Evolutionary conservation across 2,329 filamentous ascomycete genomes (phyloP), one percentile per base, ranked within the genome.

Genomic region (Sphaerostilbella broomeana): DNA sequence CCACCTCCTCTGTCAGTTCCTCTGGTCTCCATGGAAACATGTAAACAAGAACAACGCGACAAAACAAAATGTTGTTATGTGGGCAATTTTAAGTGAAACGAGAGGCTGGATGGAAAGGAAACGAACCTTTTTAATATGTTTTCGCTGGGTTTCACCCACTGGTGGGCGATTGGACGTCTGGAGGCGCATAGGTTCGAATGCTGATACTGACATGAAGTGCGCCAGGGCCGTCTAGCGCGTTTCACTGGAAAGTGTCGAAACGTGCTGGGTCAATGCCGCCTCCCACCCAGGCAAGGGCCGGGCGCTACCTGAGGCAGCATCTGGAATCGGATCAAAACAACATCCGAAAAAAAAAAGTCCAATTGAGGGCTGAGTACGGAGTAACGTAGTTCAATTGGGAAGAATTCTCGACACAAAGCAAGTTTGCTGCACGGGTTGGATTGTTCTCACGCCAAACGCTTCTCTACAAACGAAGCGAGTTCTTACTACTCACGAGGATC

Each of bases 121-220:
- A 15, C 12, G 6, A 13, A 25, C 12, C 12, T 7, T 28, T 10
- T 3, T 28, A 3, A n/a, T 28, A n/a, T 28, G 10, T 28, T 28
- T 28, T 10, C 13, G n/a, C 15, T 15, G 26, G 13, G 29, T 32
- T 32, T 32, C 29, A 32, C 17, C 9, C 15, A 17, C 3, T 16
- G 18, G 18, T 7, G 19, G 19, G n/a, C 25, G 15, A 6, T 8
- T 30, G 20, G 17, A 12, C 35, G 11, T 37, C 27, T 50, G 36
- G n/a, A n/a, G n/a, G n/a, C n/a, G n/a, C n/a, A n/a, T n/a, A n/a
- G 44, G 28, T 39, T 46, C 45, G 61, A 4, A 63, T 57, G 55
- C 61, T 70, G 69, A 69, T 58, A 69, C 65, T 53, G 47, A 58
- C 53, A 57, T 65, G 68, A 73, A 65, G 58, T 57, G 51, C 54